These are phyloP conservation scores for Podospora tetraspora DNA, from an alignment of 495 filamentous ascomycete species.

Conservation along the genomic window DNA sequence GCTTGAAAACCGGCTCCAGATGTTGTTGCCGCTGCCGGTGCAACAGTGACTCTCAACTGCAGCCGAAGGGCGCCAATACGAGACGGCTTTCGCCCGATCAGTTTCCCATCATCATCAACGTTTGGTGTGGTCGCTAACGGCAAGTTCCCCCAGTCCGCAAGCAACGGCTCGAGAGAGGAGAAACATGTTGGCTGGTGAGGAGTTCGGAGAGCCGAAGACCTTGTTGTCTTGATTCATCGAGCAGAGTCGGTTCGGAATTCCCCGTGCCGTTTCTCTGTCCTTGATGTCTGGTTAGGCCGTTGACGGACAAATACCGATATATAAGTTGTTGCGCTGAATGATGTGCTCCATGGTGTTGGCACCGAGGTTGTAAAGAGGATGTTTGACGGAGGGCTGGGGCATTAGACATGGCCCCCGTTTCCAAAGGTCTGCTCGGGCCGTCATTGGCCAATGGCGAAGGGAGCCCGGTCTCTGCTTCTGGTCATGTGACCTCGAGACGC, in stretches of 20 bases:
- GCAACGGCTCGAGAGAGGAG: neutral
- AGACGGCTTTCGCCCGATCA: conserved; percentile 1
- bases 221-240: neutral
- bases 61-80: conserved; percentile 13
- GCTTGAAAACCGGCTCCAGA: conserved; percentile 13
- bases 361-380: too few relatives aligned
- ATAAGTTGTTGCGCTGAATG: neutral
- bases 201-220: neutral
- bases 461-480: neutral
- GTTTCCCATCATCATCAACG: neutral
- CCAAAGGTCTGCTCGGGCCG: too few relatives aligned
- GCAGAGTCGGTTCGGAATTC: neutral
- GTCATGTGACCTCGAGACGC: conserved; percentile 3
- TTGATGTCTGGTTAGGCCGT: too few relatives aligned
- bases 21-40: conserved; percentile 18
- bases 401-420: too few relatives aligned
- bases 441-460: neutral
- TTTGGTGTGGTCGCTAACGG: neutral
- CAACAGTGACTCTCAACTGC: conserved; percentile 7
- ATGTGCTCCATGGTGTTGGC: too few relatives aligned
- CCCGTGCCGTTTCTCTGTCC: neutral
- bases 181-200: neutral
- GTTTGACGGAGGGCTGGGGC: too few relatives aligned
- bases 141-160: too few relatives aligned
- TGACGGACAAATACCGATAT: neutral